Evolutionary conservation across 192 early-diverging fungal species (phyloP).

Genomic region (Entomortierella chlamydospora): DNA sequence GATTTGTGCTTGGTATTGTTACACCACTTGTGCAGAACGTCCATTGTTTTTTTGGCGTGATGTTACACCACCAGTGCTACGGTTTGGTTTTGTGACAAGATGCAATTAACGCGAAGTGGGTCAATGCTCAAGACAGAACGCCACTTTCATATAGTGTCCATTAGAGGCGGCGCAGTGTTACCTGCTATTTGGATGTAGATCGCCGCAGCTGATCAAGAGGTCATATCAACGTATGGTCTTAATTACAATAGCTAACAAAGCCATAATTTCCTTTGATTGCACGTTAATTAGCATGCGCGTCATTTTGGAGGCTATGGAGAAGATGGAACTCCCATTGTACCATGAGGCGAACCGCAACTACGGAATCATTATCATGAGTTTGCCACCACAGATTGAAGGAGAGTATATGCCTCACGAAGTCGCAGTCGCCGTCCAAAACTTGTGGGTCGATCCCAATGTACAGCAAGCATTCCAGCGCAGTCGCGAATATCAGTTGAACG

Average conservation of each 20-base stretch:
- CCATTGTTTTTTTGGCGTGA: neutral
- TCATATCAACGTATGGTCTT: no score
- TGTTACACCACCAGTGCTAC: neutral
- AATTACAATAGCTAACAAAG: no score
- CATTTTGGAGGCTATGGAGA: constrained; percentile 95
- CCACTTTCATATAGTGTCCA: neutral
- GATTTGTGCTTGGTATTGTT: neutral
- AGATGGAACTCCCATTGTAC: constrained; percentile 79
- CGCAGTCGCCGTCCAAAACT: constrained; percentile 79
- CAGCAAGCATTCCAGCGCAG: constrained; percentile 83
- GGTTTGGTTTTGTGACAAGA: neutral
- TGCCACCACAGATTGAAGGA: constrained; percentile 89
- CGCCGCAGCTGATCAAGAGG: no score
- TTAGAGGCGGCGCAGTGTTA: neutral
- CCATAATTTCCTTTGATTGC: neutral
- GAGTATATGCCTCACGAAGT: constrained; percentile 86
- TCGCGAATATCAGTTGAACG: constrained; percentile 96
- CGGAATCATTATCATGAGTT: constrained; percentile 78
- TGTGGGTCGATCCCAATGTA: constrained; percentile 90
- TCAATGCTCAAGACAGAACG: neutral
- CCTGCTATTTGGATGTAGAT: no score
- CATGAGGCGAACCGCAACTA: constrained; percentile 78
- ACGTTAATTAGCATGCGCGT: constrained; percentile 79
- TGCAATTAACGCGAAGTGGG: neutral
- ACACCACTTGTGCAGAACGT: neutral